Evolutionary conservation across 768 basidiomycete species (phyloP).

Genomic region (Boletus fagicola): DNA sequence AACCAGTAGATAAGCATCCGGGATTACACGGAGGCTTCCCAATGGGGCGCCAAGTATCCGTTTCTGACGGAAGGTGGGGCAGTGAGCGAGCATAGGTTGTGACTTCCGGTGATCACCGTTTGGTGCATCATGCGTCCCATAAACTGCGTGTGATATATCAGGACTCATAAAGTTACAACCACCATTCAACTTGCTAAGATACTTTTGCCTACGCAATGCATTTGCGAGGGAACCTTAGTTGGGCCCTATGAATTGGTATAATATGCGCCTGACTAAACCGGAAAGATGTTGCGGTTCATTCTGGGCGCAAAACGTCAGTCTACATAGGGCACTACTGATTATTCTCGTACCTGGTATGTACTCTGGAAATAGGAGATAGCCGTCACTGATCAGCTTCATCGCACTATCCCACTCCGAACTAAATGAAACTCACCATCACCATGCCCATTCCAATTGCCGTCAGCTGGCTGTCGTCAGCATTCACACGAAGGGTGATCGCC

Average conservation of each 20-base stretch:
- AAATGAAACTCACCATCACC: constrained; percentile 66
- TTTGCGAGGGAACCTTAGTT: constrained; percentile 44
- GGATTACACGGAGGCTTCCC: too few relatives aligned
- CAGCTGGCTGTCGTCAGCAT: constrained; percentile 36
- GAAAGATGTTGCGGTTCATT: constrained; percentile 80
- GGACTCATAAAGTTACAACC: background rate
- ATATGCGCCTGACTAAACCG: constrained; percentile 71
- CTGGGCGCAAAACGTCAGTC: constrained; percentile 26
- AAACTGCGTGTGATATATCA: background rate
- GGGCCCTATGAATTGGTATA: constrained; percentile 90
- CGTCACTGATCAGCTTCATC: constrained; percentile 10
- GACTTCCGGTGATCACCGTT: background rate
- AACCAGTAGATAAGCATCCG: too few relatives aligned
- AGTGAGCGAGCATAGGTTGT: background rate
- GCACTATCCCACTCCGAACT: background rate
- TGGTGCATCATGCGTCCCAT: background rate
- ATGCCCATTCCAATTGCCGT: constrained; percentile 83
- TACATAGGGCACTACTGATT: background rate
- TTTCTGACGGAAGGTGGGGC: background rate
- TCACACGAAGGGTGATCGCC: background rate
- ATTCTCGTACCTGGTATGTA: constrained; percentile 64
- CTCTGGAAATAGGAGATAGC: constrained; percentile 40
- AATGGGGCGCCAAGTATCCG: background rate
- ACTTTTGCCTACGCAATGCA: background rate
- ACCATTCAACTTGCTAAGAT: background rate